Evolutionary conservation across 2,329 filamentous ascomycete genomes (phyloP).

Genomic region (Paraphaeosphaeria sporulosa): DNA sequence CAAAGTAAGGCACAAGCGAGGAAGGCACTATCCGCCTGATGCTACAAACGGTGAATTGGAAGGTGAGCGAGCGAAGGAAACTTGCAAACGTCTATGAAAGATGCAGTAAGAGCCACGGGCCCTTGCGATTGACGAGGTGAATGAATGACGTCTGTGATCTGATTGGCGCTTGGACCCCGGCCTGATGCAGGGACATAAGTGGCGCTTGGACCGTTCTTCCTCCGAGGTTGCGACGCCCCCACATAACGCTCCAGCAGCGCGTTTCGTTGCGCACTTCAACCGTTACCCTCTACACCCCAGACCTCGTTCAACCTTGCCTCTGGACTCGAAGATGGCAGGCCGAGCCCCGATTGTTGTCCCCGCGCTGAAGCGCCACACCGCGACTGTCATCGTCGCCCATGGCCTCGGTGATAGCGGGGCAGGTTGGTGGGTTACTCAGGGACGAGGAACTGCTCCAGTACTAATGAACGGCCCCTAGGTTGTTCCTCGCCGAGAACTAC

Average conservation of each 20-base stretch:
- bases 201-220: slow-evolving; percentile 26
- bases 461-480: slow-evolving; percentile 54
- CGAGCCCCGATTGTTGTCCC: slow-evolving; percentile 73
- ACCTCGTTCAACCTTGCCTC: slow-evolving; percentile 9
- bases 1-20: neutral
- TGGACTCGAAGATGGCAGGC: slow-evolving; percentile 34
- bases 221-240: slow-evolving; percentile 10
- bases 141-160: slow-evolving; percentile 41
- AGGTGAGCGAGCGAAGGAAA: neutral
- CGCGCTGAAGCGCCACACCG: slow-evolving; percentile 83
- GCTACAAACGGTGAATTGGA: neutral
- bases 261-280: slow-evolving; percentile 17
- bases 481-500: slow-evolving; percentile 86
- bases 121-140: slow-evolving; percentile 19
- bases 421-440: slow-evolving; percentile 67
- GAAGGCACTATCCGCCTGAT: neutral
- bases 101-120: slow-evolving; percentile 14
- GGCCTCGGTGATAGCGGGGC: slow-evolving; percentile 83
- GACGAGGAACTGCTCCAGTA: neutral
- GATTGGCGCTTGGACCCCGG: slow-evolving; percentile 39
- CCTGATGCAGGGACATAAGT: slow-evolving; percentile 30
- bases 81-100: neutral
- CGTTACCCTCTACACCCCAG: slow-evolving; percentile 20
- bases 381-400: slow-evolving; percentile 93
- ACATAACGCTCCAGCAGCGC: slow-evolving; percentile 7